Conservation (phyloP, 1,284 basidiomycete genomes). For the Singerocomus inundabilis region DNA sequence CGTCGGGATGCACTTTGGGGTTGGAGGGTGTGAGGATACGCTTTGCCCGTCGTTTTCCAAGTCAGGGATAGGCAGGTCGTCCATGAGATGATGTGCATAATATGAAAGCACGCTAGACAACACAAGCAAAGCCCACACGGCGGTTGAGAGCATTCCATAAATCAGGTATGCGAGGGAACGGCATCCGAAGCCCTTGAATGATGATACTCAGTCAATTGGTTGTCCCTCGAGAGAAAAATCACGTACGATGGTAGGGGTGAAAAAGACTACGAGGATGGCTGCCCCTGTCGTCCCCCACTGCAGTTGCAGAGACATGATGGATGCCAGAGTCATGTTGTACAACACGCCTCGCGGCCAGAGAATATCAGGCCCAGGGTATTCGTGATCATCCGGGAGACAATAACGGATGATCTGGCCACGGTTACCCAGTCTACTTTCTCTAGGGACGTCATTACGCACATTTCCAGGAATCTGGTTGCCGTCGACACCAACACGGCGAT, state of each 20-base stretch:
- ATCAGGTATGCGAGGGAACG: slow-evolving; percentile 39
- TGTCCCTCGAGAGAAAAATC: neutral
- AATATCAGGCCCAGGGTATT: slow-evolving; percentile 5
- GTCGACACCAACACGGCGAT: slow-evolving; percentile 3
- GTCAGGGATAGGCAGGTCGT: slow-evolving; percentile 2
- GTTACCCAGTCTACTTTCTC: slow-evolving; percentile 26
- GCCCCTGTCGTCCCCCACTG: slow-evolving; percentile 42
- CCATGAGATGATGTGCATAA: slow-evolving; percentile 19
- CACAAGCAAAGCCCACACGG: slow-evolving; percentile 40
- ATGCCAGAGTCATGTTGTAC: slow-evolving; percentile 36
- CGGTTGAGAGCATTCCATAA: slow-evolving; percentile 38
- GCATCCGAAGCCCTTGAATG: slow-evolving; percentile 37
- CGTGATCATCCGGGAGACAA: slow-evolving; percentile 11
- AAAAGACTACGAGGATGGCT: slow-evolving; percentile 36
- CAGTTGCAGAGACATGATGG: slow-evolving; percentile 33
- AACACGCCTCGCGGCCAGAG: slow-evolving; percentile 32
- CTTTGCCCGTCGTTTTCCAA: neutral
- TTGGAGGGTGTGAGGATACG: neutral
- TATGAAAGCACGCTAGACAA: slow-evolving; percentile 37
- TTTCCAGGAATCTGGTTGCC: neutral
- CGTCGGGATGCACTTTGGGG: no score
- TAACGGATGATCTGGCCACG: slow-evolving; percentile 29
- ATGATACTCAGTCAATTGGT: neutral
- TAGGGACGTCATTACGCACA: neutral
- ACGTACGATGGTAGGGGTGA: slow-evolving; percentile 38